Percentiles rank a stretch among this genome's conserved stretches.
These are phyloP conservation scores for Didymella sp. DNA, from an alignment of 2,329 filamentous ascomycete species.

Conservation along the genomic window DNA sequence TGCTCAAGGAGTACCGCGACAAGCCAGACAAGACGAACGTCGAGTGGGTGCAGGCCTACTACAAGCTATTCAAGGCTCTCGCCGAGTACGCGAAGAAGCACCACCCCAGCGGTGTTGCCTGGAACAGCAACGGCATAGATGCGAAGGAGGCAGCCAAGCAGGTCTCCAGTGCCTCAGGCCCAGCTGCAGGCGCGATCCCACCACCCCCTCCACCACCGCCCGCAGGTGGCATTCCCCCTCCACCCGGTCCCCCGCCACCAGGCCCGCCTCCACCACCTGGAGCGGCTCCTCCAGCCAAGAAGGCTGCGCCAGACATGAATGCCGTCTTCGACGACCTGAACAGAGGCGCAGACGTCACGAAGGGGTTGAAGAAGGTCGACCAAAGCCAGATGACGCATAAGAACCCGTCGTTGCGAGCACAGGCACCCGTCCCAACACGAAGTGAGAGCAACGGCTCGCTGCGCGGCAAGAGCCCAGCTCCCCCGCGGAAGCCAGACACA, in stretches of 20 bases:
- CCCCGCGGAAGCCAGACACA: conserved; percentile 67
- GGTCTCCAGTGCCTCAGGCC: conserved; percentile 55
- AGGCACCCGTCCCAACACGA: conserved; percentile 70
- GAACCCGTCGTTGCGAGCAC: conserved; percentile 83
- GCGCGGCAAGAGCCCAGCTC: conserved; percentile 83
- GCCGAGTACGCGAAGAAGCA: conserved; percentile 84
- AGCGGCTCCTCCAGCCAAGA: conserved; percentile 59
- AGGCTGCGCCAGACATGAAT: conserved; percentile 68
- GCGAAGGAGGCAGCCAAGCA: conserved; percentile 73
- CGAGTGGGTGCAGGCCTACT: conserved; percentile 92
- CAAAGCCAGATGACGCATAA: conserved; percentile 98
- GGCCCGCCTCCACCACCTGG: conserved; percentile 44
- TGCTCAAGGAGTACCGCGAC: conserved; percentile 89
- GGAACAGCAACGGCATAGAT: conserved; percentile 81
- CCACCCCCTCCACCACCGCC: conserved; percentile 69
- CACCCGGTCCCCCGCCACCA: conserved; percentile 69
- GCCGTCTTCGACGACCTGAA: conserved; percentile 94
- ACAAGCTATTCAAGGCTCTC: conserved; percentile 85
- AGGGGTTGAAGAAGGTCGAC: conserved; percentile 90
- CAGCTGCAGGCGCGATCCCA: conserved; percentile 67
- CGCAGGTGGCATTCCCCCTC: conserved; percentile 65
- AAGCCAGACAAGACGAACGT: conserved; percentile 75
- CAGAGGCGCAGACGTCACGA: conserved; percentile 85
- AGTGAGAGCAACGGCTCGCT: conserved; percentile 58
- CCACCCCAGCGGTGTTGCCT: conserved; percentile 78